A percentile compares a stretch with the other conserved stretches of the same genome.
Conservation (phyloP, 2,329 filamentous ascomycete species). For the Aspergillus transmontanensis region DNA sequence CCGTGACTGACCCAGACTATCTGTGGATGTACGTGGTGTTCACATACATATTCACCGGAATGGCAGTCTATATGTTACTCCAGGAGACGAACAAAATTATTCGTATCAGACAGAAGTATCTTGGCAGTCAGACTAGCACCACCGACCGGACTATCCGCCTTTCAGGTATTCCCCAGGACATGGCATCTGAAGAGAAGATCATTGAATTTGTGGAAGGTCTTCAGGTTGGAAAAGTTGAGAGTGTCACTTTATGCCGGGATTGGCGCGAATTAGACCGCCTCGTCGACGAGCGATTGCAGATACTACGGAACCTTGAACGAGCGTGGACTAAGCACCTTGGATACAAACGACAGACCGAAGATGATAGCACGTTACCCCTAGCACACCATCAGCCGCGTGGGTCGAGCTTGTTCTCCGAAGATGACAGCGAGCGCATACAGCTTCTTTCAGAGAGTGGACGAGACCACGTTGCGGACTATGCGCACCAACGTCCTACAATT, state of each 20-base stretch:
- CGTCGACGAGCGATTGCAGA: conserved; percentile 65
- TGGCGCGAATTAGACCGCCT: conserved; percentile 81
- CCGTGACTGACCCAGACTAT: conserved; percentile 54
- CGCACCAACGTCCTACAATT: conserved; percentile 63
- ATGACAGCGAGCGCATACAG: conserved; percentile 62
- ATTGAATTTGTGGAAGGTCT: conserved; percentile 85
- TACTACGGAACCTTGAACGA: conserved; percentile 75
- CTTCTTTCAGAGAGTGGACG: conserved; percentile 52
- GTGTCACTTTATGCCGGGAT: conserved; percentile 80
- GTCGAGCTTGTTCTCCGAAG: conserved; percentile 31
- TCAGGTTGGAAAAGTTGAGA: conserved; percentile 86
- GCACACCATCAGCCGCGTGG: conserved; percentile 51
- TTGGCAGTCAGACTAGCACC: conserved; percentile 91
- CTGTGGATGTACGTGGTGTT: conserved; percentile 95
- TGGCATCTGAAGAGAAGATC: conserved; percentile 80
- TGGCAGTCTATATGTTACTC: conserved; percentile 82
- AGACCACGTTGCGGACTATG: conserved; percentile 49
- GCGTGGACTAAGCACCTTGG: conserved; percentile 79
- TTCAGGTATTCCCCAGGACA: conserved; percentile 78
- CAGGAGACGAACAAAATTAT: conserved; percentile 84
- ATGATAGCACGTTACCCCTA: conserved; percentile 48
- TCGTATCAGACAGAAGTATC: conserved; percentile 81
- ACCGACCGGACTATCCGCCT: conserved; percentile 92
- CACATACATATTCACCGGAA: conserved; percentile 83
- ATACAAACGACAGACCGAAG: conserved; percentile 53